phyloP scores from a whole-genome alignment of 1,139 yeast species.

The Suhomyces choctaworum region DNA sequence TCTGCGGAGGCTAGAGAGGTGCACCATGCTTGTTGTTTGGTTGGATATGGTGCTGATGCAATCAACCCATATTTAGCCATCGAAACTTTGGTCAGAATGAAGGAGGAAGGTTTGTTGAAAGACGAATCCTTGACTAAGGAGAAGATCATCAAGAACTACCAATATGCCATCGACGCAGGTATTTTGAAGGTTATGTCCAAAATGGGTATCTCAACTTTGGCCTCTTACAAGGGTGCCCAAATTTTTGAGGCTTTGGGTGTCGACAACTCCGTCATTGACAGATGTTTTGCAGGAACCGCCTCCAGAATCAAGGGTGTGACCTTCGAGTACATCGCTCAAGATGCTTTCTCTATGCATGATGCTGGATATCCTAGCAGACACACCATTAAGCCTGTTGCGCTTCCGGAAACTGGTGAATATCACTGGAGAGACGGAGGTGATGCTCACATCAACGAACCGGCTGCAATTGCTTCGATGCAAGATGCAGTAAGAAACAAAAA shows the following conservation, averaged over 20 bases:
- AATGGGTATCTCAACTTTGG: conserved; percentile 98
- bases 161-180: conserved; percentile 83
- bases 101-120: conserved; percentile 73
- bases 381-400: conserved; percentile 67
- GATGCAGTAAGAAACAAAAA: conserved; percentile 97
- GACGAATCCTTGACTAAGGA: conserved; percentile 56
- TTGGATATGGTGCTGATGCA: conserved; percentile 98
- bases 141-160: conserved; percentile 71
- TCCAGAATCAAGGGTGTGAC: conserved; percentile 95
- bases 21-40: conserved; percentile 90
- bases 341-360: conserved; percentile 91
- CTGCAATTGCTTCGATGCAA: conserved; percentile 91
- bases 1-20: conserved; percentile 98
- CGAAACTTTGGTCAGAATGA: conserved; percentile 85
- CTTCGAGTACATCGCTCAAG: conserved; percentile 94
- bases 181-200: conserved; percentile 96
- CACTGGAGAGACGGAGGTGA: conserved; percentile 99
- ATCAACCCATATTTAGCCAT: conserved; percentile 91
- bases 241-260: conserved; percentile 96
- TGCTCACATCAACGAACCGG: conserved; percentile 90
- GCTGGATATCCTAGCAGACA: conserved; percentile 83
- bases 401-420: conserved; percentile 96
- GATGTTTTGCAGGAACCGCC: conserved; percentile 96
- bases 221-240: conserved; percentile 98
- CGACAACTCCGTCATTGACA: conserved; percentile 91